phyloP scores from a whole-genome alignment of 805 yeast species.

The Komagataella pastoris region DNA sequence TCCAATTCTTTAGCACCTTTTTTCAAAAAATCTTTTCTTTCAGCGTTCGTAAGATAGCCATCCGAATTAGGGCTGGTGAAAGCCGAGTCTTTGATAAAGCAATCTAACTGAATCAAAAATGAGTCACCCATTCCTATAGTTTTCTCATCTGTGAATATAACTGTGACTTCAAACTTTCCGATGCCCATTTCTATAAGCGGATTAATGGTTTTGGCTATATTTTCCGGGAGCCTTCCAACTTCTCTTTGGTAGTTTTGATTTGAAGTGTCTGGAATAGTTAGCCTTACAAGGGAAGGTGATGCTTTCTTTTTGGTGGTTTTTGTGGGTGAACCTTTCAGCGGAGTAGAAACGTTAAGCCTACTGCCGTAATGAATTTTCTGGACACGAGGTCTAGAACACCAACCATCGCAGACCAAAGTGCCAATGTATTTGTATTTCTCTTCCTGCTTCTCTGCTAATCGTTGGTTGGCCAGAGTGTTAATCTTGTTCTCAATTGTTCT shows the following conservation, averaged over 20 bases:
- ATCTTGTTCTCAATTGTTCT: neutral
- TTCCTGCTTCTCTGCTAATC: neutral
- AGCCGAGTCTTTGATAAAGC: slow-evolving; percentile 32
- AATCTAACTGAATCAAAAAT: slow-evolving; percentile 56
- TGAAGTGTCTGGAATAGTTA: slow-evolving; percentile 8
- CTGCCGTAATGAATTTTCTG: slow-evolving; percentile 32
- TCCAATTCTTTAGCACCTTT: slow-evolving; percentile 31
- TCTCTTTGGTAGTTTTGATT: slow-evolving; percentile 28
- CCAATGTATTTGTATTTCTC: slow-evolving; percentile 32
- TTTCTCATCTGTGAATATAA: slow-evolving; percentile 40
- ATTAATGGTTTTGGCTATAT: slow-evolving; percentile 47
- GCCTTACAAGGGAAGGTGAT: slow-evolving; percentile 12
- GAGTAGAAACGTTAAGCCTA: slow-evolving; percentile 22
- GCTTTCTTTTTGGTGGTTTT: slow-evolving; percentile 7
- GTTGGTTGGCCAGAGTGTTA: neutral
- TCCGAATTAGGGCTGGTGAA: slow-evolving; percentile 25
- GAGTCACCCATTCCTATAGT: slow-evolving; percentile 64
- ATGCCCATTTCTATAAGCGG: slow-evolving; percentile 48
- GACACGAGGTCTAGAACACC: slow-evolving; percentile 59
- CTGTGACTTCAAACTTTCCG: slow-evolving; percentile 39
- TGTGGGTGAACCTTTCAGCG: slow-evolving; percentile 14
- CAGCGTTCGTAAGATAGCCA: neutral
- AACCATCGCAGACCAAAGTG: slow-evolving; percentile 42
- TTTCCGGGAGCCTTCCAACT: slow-evolving; percentile 67
- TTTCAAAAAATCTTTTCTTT: slow-evolving; percentile 3